Evolutionary conservation across 805 yeast genomes (phyloP).

Genomic region (Teunomyces kruisii): DNA sequence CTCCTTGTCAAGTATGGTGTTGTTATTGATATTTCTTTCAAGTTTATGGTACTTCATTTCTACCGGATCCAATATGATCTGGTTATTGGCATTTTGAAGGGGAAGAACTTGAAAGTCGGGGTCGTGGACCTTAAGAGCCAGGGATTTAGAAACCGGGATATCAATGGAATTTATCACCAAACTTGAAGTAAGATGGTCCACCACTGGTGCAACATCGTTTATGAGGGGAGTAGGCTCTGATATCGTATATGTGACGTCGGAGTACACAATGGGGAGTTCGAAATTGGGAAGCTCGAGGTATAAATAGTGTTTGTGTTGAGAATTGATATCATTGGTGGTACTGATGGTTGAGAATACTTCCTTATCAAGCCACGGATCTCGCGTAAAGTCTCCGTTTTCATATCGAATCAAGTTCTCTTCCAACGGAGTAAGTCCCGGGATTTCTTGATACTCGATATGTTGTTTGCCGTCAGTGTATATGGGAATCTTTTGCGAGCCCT

Average conservation of each 20-base stretch:
- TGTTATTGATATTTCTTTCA: conserved; percentile 75
- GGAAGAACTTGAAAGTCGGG: conserved; percentile 32
- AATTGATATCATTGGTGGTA: conserved; percentile 3
- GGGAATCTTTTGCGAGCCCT: conserved; percentile 63
- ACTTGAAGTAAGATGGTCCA: conserved; percentile 19
- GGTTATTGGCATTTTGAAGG: conserved; percentile 12
- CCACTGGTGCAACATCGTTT: conserved; percentile 18
- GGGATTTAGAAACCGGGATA: conserved; percentile 21
- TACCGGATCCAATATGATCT: conserved; percentile 61
- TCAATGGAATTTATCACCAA: conserved; percentile 35
- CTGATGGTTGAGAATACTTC: conserved; percentile 48
- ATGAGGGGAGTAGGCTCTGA: conserved; percentile 5
- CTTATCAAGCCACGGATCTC: conserved; percentile 73
- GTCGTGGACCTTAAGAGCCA: conserved; percentile 40
- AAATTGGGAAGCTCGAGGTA: conserved; percentile 55
- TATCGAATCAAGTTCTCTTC: conserved; percentile 59
- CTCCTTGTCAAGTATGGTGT: conserved; percentile 75
- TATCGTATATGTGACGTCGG: conserved; percentile 50
- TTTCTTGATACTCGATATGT: conserved; percentile 18
- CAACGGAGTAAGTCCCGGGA: conserved; percentile 27
- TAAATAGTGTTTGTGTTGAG: conserved; percentile 22
- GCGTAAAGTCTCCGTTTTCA: conserved; percentile 64
- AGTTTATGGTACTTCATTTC: conserved; percentile 83
- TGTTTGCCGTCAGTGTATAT: conserved; percentile 12
- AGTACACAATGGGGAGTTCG: conserved; percentile 70